Base-by-base conservation (phyloP, 768 basidiomycete species). In the Rhodotorula babjevae region DNA sequence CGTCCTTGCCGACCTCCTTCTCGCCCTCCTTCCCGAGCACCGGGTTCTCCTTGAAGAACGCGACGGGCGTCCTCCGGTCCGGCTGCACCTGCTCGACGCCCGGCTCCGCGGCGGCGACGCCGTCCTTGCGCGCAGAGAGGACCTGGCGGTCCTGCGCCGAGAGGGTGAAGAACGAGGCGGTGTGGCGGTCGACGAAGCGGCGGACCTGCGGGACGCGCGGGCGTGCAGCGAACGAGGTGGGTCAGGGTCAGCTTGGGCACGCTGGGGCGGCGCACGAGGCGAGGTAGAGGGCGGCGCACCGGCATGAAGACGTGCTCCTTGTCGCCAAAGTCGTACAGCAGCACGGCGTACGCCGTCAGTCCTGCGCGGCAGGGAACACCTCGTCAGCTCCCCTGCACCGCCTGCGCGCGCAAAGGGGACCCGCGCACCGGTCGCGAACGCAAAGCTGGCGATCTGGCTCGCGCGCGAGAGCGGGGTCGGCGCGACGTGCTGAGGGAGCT, bases 221-320 rank as follows among this genome's bases (percentile, higher is more conserved):
- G n/a, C 3, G 31, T 21, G 23, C 21, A 27, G 31, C 14, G 36
- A 53, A 29, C n/a, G 50, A 14, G 53, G 63, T 29, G 9, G 8
- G 25, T 1, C 36, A 58, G 55, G 8, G 6, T 40, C 52, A 44
- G 25, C 9, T 42, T 56, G 53, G 5, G 33, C n/a, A n/a, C n/a
- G n/a, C n/a, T n/a, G n/a, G n/a, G n/a, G n/a, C n/a, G n/a, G n/a
- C n/a, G n/a, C n/a, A n/a, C n/a, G n/a, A n/a, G n/a, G n/a, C n/a
- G n/a, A n/a, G n/a, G n/a, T n/a, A n/a, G n/a, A n/a, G n/a, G n/a
- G n/a, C n/a, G n/a, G 31, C 65, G 42, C 10, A 75, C 74, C 3
- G 74, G 74, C 74, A 76, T 76, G 65, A 76, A 76, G 74, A 69
- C 68, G 55, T 76, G 74, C 50, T 76, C 74, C n/a, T 55, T 23